Evolutionary conservation across 164 flowering plant genomes (phyloP), one percentile per base, ranked within the genome.

Genomic region (Sextonia rubra): DNA sequence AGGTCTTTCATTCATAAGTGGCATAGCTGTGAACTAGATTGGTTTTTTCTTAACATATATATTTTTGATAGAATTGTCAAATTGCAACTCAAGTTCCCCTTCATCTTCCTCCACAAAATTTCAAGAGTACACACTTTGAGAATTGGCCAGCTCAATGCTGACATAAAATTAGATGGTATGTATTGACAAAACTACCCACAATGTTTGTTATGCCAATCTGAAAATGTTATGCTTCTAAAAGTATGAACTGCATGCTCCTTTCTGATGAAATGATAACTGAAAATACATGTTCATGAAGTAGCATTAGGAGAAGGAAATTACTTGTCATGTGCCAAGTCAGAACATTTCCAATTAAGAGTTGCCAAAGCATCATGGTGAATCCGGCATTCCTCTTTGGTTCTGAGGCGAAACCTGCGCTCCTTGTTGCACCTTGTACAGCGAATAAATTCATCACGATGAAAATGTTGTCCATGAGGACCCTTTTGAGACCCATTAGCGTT

Each of bases 361-460:
- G 83, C 83, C 75, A 84, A 75, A 74, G 94, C 88, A 81, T 91
- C 91, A 82, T 93, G 98, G 80, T 93, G 84, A 55, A 78, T 56
- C 8, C 91, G 85, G 75, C 98, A 93, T 69, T 91, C 98, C 79
- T 93, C 94, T 77, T 85, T 90, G 49, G 80, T 85, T 47, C 96
- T 81, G 17, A 91, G 86, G 29, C 91, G 93, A 62, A 93, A 93
- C 81, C 98, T 87, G 18, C 97, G 89, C 74, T 85, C 86, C 77
- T 91, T 91, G 77, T 81, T 82, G 71, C 98, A 93, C 48, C 73
- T 80, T 37, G 82, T 77, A 71, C 96, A 91, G 64, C 82, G 70
- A 70, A 90, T 80, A 82, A 93, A 89, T 81, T 91, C 97, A 82
- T 93, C 97, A 8, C 91, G 89, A 63, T 91, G 97, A 74, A 76